Base-by-base conservation (phyloP, 2,329 filamentous ascomycete genomes). In the Colletotrichum tabaci region DNA sequence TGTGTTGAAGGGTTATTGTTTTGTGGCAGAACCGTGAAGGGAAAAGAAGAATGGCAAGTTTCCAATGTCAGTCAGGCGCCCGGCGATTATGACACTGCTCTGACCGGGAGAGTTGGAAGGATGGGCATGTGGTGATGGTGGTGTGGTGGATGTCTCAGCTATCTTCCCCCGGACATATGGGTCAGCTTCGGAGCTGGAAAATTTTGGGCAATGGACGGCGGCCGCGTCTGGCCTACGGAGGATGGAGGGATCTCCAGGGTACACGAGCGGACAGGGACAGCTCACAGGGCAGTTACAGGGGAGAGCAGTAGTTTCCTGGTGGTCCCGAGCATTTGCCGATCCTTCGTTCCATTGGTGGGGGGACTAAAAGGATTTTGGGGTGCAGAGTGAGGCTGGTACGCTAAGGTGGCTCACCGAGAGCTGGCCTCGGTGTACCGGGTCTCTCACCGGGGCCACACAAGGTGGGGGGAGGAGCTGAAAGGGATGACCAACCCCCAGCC, bases 111-210 rank as follows among this genome's bases (percentile, higher is more conserved):
- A 49, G 42, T 47, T 40, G 73, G 42, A 64, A 44, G 26, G n/a
- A 49, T 42, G 72, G 57, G 56, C 71, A 74, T 67, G 66, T 74
- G 72, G 61, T 69, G 21, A 46, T 46, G 58, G 55, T 69, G 73
- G 61, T 73, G 71, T 60, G 73, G 52, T 56, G 60, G 23, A 23
- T 66, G 68, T 74, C 62, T 74, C 66, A 58, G 57, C 44, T 57
- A 56, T 66, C 65, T 53, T 71, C n/a, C 64, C 66, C 40, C 57
- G 35, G 65, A 65, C 55, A n/a, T n/a, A 18, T n/a, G 16, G 44
- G 44, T 35, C 30, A 55, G 56, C 56, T 67, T 71, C 58, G 58
- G 58, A 66, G 56, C 58, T 71, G 71, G 67, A 66, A 72, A 69
- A 56, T 56, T 61, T 73, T 66, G 57, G 71, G 46, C 47, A 53